A percentile compares a stretch with the other conserved stretches of the same genome.
Conservation (phyloP, 148 eudicot genomes). For the Cornus kousa region DNA sequence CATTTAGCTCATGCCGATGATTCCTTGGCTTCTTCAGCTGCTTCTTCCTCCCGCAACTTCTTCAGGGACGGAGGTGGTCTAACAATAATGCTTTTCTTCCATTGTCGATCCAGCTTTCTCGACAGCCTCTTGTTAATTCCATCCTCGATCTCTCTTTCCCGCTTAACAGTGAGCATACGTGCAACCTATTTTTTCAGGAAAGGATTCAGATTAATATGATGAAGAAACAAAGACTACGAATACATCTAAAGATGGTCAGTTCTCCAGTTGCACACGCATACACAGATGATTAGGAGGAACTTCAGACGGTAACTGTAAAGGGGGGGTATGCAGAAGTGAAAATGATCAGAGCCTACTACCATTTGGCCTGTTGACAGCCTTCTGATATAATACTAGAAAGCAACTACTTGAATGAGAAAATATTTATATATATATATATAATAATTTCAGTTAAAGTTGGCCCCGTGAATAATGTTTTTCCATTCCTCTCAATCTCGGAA, state of each 20-base stretch:
- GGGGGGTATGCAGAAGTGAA: not conserved
- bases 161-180: conserved; percentile 78
- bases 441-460: not conserved
- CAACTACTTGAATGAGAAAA: not conserved
- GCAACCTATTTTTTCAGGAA: conserved; percentile 50
- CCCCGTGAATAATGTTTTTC: not conserved
- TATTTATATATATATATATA: too few relatives aligned
- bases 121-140: conserved; percentile 82
- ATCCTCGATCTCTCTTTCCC: conserved; percentile 87
- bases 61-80: conserved; percentile 78
- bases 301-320: not conserved
- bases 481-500: not conserved
- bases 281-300: not conserved
- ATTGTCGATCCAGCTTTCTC: conserved; percentile 76
- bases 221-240: not conserved
- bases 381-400: too few relatives aligned
- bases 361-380: too few relatives aligned
- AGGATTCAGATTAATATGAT: not conserved
- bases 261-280: not conserved
- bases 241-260: not conserved
- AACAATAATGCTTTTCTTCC: conserved; percentile 79
- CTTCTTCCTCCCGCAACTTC: conserved; percentile 71
- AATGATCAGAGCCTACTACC: too few relatives aligned
- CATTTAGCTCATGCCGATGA: conserved; percentile 35
- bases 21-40: conserved; percentile 66